phyloP scores from a whole-genome alignment of 805 yeast species.

The Cyberlindnera xishuangbannaensis region DNA sequence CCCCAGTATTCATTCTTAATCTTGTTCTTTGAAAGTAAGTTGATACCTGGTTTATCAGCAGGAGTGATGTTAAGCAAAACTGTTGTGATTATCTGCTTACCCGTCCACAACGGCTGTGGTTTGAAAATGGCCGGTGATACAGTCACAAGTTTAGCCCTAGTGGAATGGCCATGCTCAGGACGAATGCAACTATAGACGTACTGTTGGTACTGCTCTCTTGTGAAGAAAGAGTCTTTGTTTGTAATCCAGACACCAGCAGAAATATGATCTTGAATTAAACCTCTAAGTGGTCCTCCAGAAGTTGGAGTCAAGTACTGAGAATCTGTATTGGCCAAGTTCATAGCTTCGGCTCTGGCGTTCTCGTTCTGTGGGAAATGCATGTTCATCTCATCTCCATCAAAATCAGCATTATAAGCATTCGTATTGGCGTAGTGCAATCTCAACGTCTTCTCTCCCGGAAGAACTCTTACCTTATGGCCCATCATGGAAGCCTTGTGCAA shows the following conservation, averaged over 20 bases:
- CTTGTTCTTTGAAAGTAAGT: conserved; percentile 77
- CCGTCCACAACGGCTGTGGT: conserved; percentile 94
- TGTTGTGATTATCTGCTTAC: conserved; percentile 95
- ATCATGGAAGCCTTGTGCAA: conserved; percentile 99
- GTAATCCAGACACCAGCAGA: conserved; percentile 99
- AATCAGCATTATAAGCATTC: conserved; percentile 98
- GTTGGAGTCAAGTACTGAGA: conserved; percentile 98
- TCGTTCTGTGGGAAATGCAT: conserved; percentile 99
- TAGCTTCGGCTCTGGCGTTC: conserved; percentile 94
- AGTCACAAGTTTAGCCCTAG: conserved; percentile 60
- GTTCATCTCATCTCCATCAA: conserved; percentile 99
- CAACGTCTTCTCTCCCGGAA: conserved; percentile 95
- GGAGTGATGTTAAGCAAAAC: conserved; percentile 86
- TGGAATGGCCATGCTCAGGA: conserved; percentile 95
- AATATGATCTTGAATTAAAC: conserved; percentile 97
- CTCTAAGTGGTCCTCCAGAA: conserved; percentile 97
- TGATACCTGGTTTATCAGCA: conserved; percentile 82
- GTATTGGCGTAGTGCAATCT: conserved; percentile 98
- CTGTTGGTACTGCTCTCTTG: conserved; percentile 90
- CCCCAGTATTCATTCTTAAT: conserved; percentile 96
- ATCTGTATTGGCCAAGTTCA: conserved; percentile 92
- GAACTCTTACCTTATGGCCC: conserved; percentile 97
- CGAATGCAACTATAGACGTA: conserved; percentile 88
- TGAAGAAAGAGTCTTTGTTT: conserved; percentile 84
- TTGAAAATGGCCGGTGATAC: conserved; percentile 85